Conservation (phyloP, 768 basidiomycete species). For the Kwoniella mangroviensis region DNA sequence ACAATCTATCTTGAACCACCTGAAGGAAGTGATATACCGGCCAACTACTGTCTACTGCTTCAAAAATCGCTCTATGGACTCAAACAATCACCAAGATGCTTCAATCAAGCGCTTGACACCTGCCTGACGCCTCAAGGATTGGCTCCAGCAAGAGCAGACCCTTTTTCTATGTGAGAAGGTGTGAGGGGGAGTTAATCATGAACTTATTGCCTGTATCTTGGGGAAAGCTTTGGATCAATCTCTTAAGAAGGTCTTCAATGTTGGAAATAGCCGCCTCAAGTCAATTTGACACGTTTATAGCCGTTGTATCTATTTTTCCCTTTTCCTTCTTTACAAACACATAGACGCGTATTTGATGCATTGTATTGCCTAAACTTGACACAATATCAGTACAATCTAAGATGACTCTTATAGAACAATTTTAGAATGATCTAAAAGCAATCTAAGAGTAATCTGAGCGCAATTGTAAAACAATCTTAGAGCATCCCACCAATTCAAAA, state of each 20-base stretch:
- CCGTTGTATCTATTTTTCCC: too few species aligned
- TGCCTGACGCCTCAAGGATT: constrained; percentile 28
- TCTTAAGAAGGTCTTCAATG: constrained; percentile 18
- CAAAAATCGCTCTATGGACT: constrained; percentile 31
- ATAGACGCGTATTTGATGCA: too few species aligned
- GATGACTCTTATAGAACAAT: too few species aligned
- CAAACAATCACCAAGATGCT: constrained; percentile 27
- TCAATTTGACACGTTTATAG: too few species aligned
- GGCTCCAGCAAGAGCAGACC: constrained; percentile 8
- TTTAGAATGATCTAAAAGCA: too few species aligned
- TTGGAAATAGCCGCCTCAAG: too few species aligned
- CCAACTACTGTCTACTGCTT: constrained; percentile 8
- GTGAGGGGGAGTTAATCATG: constrained; percentile 9
- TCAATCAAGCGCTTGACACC: constrained; percentile 26
- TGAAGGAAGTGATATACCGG: constrained; percentile 7
- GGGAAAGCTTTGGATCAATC: constrained; percentile 7
- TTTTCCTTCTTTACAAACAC: too few species aligned
- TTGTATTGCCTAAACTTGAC: too few species aligned
- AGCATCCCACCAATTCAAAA: too few species aligned
- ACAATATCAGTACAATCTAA: too few species aligned
- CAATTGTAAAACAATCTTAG: too few species aligned
- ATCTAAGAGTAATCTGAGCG: too few species aligned
- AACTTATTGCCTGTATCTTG: constrained; percentile 23
- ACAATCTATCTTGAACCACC: constrained; percentile 21
- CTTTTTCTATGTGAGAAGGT: constrained; percentile 7